Conservation (phyloP, 345 rosid genomes). For the Salix caprea region DNA sequence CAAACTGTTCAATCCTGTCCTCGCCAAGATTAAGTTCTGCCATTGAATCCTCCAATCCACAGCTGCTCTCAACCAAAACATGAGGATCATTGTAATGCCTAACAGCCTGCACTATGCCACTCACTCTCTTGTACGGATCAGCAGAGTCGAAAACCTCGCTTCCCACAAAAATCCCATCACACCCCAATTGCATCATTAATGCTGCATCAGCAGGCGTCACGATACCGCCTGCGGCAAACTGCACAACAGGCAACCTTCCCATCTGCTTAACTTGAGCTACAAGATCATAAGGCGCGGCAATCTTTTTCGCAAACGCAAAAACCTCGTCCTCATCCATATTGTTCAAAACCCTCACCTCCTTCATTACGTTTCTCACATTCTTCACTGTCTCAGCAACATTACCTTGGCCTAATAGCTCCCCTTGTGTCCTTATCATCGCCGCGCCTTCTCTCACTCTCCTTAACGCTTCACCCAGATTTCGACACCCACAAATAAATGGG, state of each 20-base stretch:
- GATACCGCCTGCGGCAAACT: slow-evolving; percentile 40
- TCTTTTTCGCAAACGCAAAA: slow-evolving; percentile 23
- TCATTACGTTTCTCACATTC: slow-evolving; percentile 50
- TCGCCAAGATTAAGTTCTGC: slow-evolving; percentile 26
- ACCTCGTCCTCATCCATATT: slow-evolving; percentile 52
- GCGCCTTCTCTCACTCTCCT: slow-evolving; percentile 54
- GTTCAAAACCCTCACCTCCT: slow-evolving; percentile 35
- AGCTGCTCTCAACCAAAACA: slow-evolving; percentile 26
- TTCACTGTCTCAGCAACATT: slow-evolving; percentile 31
- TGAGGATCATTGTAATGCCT: slow-evolving; percentile 33
- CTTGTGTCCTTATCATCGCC: slow-evolving; percentile 44
- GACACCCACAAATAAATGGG: slow-evolving; percentile 50
- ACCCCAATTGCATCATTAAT: slow-evolving; percentile 42
- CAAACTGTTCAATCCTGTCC: slow-evolving; percentile 43
- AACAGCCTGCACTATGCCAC: slow-evolving; percentile 36
- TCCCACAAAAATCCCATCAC: slow-evolving; percentile 37
- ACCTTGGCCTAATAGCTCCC: slow-evolving; percentile 27
- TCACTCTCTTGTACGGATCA: slow-evolving; percentile 26
- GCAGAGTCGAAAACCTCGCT: slow-evolving; percentile 25
- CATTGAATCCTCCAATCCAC: slow-evolving; percentile 20
- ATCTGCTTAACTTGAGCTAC: slow-evolving; percentile 32
- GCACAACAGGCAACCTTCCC: slow-evolving; percentile 38
- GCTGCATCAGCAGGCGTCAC: slow-evolving; percentile 41
- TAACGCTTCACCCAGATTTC: slow-evolving; percentile 38
- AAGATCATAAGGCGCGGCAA: slow-evolving; percentile 33